These are phyloP conservation scores for Naegleria fowleri DNA, from an alignment of 208 protist species.

Conservation along the genomic window DNA sequence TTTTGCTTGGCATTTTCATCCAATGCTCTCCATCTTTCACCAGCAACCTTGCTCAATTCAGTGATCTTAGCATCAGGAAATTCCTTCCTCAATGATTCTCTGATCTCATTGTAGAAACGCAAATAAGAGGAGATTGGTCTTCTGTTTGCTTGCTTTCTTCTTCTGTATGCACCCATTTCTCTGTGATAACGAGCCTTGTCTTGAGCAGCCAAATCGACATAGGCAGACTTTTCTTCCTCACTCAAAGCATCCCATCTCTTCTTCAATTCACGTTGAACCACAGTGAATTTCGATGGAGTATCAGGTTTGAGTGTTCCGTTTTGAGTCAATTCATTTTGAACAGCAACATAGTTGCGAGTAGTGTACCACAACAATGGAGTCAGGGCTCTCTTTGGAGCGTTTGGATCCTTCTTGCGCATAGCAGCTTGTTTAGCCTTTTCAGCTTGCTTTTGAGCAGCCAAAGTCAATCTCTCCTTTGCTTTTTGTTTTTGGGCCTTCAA, in stretches of 20 bases:
- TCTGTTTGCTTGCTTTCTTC: neutral
- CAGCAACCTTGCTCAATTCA: neutral
- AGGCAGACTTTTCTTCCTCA: neutral
- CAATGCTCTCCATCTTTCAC: neutral
- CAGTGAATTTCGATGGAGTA: neutral
- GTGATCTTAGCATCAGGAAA: neutral
- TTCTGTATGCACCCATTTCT: neutral
- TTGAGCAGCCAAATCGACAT: neutral
- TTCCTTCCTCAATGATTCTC: neutral
- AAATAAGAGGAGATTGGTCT: neutral
- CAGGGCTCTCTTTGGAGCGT: neutral
- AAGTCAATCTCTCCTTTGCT: neutral
- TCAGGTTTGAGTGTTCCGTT: neutral
- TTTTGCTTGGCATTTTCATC: neutral
- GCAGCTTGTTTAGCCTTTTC: neutral
- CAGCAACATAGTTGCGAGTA: neutral
- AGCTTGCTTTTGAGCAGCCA: neutral
- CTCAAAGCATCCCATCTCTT: neutral
- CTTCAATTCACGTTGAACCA: neutral
- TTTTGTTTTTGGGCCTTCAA: neutral
- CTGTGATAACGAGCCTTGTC: neutral
- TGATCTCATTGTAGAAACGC: neutral
- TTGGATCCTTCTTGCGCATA: neutral
- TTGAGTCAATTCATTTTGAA: neutral
- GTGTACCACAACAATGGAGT: neutral